Base-by-base conservation (phyloP, 805 yeast species). In the Candida corydali region DNA sequence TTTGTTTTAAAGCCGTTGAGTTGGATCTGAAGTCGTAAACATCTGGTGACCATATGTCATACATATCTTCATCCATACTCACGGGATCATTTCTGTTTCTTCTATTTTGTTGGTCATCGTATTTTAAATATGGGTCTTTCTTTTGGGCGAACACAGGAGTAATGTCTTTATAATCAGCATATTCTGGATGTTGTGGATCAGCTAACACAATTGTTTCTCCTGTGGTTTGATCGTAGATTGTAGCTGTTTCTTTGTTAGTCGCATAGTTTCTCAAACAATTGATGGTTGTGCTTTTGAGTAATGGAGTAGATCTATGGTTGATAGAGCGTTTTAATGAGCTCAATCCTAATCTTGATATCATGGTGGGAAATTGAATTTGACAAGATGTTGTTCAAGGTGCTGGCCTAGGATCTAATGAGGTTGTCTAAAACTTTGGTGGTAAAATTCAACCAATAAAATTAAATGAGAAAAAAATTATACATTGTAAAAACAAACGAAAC, bases 11-110 rank as follows among this genome's bases (percentile, higher is more conserved):
- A 1, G 95, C 94, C 22, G 75, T 71, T 31, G 59, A 54, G 59
- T 83, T 82, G 26, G 74, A 63, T 23, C 78, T 82, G 26, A 67
- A 57, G 48, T 79, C 78, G 56, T 69, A 77, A 52, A 79, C 73
- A 52, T 86, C 94, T 9, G 95, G 93, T 7, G 95, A 76, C 95
- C 95, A 86, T 70, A 84, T 73, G 58, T 86, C 89, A 52, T 80
- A 69, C 58, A 76, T 64, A 53, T 86, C 95, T 47, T 80, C 83
- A 50, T 80, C 76, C 38, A 79, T 76, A 55, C 79, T 80, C 45
- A 85, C 58, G 19, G 87, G 85, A 44, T 86, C 88, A 45, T 76
- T 74, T 46, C 75, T 69, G 67, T 86, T 85, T 63, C 94, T 78
- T 65, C 91, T 76, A 58, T 80, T 76, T 61, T 85, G 94, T 49